These are phyloP conservation scores for Fistulifera solaris DNA, from an alignment of 108 stramenopile species.

Conservation along the genomic window DNA sequence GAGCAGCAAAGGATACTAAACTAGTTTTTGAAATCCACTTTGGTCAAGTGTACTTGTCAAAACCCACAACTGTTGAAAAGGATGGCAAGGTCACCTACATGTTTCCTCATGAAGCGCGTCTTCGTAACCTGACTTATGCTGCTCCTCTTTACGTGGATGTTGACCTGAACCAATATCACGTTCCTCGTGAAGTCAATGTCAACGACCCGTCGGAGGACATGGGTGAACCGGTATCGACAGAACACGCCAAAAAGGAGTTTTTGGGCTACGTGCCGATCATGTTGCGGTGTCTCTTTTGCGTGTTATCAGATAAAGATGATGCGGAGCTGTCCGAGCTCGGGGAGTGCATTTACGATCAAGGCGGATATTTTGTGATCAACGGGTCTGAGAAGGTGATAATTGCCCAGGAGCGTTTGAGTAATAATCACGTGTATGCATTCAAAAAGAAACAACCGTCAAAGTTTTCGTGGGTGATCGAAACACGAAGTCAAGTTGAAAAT, in stretches of 20 bases:
- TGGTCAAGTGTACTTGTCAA: slow-evolving; percentile 91
- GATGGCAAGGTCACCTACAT: slow-evolving; percentile 92
- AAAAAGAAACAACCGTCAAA: slow-evolving; percentile 94
- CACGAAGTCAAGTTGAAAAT: slow-evolving; percentile 86
- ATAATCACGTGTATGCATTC: slow-evolving; percentile 99
- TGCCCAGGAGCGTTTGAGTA: slow-evolving; percentile 96
- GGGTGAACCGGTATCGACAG: slow-evolving; percentile 62
- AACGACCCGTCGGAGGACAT: slow-evolving; percentile 64
- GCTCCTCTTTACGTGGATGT: slow-evolving; percentile 94
- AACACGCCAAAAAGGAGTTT: slow-evolving; percentile 84
- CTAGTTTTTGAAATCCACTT: slow-evolving; percentile 89
- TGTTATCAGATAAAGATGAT: slow-evolving; percentile 89
- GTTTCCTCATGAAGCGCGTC: slow-evolving; percentile 96
- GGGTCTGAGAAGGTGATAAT: slow-evolving; percentile 99
- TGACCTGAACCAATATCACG: slow-evolving; percentile 66
- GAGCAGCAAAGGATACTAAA: slow-evolving; percentile 34
- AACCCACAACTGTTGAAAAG: slow-evolving; percentile 86
- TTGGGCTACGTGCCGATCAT: slow-evolving; percentile 98
- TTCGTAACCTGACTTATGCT: slow-evolving; percentile 94
- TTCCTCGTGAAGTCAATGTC: slow-evolving; percentile 66
- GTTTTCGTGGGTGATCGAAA: slow-evolving; percentile 95
- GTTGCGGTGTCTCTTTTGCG: slow-evolving; percentile 91
- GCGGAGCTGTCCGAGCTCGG: slow-evolving; percentile 92
- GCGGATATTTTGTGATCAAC: slow-evolving; percentile 99
- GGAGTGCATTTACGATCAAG: slow-evolving; percentile 99